Conservation (phyloP, 306 rosid species). For the Calophaca sinica region DNA sequence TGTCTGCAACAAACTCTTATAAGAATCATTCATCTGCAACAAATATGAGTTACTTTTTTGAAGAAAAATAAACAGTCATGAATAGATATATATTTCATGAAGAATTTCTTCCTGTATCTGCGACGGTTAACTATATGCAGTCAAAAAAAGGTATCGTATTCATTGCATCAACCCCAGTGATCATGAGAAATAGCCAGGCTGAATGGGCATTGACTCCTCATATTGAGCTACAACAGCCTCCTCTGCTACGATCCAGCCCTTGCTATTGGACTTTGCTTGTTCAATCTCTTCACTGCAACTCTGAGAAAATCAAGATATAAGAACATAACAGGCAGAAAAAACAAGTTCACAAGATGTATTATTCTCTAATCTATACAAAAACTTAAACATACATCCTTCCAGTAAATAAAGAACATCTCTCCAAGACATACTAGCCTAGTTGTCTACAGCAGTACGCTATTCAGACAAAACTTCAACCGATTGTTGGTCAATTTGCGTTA, state of each 20-base stretch:
- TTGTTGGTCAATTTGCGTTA: not conserved
- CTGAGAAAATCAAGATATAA: conserved; percentile 49
- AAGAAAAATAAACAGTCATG: no score
- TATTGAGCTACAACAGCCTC: conserved; percentile 72
- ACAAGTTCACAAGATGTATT: not conserved
- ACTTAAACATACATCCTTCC: conserved; percentile 7
- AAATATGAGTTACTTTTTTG: no score
- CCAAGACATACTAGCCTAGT: not conserved
- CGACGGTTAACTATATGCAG: not conserved
- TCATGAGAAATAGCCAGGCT: conserved; percentile 51
- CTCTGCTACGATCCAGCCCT: conserved; percentile 71
- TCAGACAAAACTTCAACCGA: not conserved
- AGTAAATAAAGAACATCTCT: conserved; percentile 22
- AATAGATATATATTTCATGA: not conserved
- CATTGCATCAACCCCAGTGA: not conserved
- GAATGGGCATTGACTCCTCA: conserved; percentile 56
- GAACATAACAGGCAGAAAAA: conserved; percentile 1
- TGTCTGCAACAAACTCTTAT: no score
- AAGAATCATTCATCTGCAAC: no score
- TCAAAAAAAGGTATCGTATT: not conserved
- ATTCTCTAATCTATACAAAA: not conserved
- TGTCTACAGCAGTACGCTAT: not conserved
- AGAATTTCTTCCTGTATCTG: not conserved
- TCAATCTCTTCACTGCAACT: conserved; percentile 58
- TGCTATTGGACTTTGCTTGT: conserved; percentile 42